These are phyloP conservation scores for Rachicladosporium sp. DNA, from an alignment of 2,329 filamentous ascomycete genomes.

Conservation along the genomic window DNA sequence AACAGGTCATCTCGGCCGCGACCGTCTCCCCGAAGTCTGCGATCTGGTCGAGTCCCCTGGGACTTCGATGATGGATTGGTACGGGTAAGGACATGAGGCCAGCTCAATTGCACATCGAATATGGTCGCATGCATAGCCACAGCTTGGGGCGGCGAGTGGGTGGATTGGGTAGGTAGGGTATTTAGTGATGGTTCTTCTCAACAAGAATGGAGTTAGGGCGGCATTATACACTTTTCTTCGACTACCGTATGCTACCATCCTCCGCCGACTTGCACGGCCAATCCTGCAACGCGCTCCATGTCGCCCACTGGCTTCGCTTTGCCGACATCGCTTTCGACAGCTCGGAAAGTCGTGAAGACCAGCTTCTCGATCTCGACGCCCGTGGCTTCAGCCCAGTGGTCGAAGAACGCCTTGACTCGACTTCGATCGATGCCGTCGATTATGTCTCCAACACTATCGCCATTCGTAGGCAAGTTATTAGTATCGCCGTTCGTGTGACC, in stretches of 20 bases:
- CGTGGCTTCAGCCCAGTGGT: conserved; percentile 64
- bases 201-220: too few relatives aligned
- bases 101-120: too few relatives aligned
- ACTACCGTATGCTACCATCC: conserved; percentile 54
- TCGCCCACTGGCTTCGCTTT: conserved; percentile 56
- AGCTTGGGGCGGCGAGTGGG: too few relatives aligned
- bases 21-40: too few relatives aligned
- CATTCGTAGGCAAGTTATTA: not conserved
- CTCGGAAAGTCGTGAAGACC: conserved; percentile 74
- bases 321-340: conserved; percentile 90
- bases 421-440: conserved; percentile 46
- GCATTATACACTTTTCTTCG: too few relatives aligned
- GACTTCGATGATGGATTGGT: too few relatives aligned
- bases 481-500: conserved; percentile 1
- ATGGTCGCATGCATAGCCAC: too few relatives aligned
- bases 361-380: conserved; percentile 59
- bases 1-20: too few relatives aligned
- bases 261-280: conserved; percentile 83
- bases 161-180: too few relatives aligned
- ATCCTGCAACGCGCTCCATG: conserved; percentile 70
- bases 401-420: conserved; percentile 55
- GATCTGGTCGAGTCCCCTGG: too few relatives aligned
- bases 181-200: too few relatives aligned
- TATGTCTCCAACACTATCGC: conserved; percentile 7
- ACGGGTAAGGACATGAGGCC: too few relatives aligned